Percentiles rank a stretch among this genome's conserved stretches.
Conservation (phyloP, 768 basidiomycete genomes). For the Leccinum boreale region DNA sequence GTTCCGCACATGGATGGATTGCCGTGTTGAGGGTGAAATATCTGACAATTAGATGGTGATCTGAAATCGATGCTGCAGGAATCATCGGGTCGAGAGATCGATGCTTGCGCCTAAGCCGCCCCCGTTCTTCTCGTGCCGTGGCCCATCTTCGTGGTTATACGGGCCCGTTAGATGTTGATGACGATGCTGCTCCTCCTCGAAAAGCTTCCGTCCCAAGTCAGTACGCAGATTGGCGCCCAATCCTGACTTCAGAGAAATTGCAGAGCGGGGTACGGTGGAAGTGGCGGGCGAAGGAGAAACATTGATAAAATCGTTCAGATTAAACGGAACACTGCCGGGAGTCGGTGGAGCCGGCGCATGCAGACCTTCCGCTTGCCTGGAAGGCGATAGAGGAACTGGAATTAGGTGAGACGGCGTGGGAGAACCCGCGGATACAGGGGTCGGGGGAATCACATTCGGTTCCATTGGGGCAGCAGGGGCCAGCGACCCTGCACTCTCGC, state of each 20-base stretch:
- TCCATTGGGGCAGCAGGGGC: constrained; percentile 28
- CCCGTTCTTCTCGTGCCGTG: constrained; percentile 26
- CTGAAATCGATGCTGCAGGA: constrained; percentile 2
- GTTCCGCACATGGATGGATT: constrained; percentile 25
- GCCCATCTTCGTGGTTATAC: constrained; percentile 18
- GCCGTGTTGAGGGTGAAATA: constrained; percentile 16
- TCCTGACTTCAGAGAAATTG: constrained; percentile 30
- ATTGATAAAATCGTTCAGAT: constrained; percentile 70
- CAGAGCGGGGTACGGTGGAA: constrained; percentile 29
- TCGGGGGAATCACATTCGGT: constrained; percentile 33
- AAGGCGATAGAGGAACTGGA: constrained; percentile 23
- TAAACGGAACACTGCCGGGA: constrained; percentile 44
- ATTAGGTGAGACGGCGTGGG: constrained; percentile 24
- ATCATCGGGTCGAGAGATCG: constrained; percentile 28
- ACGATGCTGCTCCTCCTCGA: constrained; percentile 66
- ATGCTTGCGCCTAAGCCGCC: constrained; percentile 30
- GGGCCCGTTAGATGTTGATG: constrained; percentile 24
- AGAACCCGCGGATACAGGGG: constrained; percentile 26
- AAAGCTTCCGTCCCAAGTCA: constrained; percentile 64
- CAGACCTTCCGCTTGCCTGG: constrained; percentile 19
- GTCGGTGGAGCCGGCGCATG: constrained; percentile 37
- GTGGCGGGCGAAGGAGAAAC: constrained; percentile 63
- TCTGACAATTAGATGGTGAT: constrained; percentile 14
- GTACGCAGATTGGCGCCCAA: constrained; percentile 53
- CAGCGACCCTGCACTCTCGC: constrained; percentile 14